phyloP scores from a whole-genome alignment of 208 protist species.

The Leishmania lainsoni region DNA sequence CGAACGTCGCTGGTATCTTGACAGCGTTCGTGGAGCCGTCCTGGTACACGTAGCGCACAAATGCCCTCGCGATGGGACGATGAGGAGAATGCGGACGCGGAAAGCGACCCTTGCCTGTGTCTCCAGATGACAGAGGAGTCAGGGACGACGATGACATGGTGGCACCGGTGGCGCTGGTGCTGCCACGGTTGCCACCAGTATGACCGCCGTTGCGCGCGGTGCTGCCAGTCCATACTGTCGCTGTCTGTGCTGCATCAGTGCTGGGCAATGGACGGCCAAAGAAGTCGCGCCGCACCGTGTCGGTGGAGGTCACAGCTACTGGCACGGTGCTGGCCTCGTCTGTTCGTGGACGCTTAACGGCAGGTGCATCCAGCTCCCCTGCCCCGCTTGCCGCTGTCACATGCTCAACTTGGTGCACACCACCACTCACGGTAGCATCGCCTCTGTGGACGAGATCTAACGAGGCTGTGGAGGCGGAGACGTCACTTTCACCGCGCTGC shows the following conservation, averaged over 20 bases:
- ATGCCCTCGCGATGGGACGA: neutral
- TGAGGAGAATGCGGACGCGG: slow-evolving; percentile 13
- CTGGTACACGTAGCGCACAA: slow-evolving; percentile 68
- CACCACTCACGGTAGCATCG: neutral
- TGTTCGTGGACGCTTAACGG: neutral
- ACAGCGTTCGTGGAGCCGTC: slow-evolving; percentile 87
- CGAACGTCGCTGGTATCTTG: slow-evolving; percentile 65
- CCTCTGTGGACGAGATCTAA: neutral
- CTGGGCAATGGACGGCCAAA: slow-evolving; percentile 61
- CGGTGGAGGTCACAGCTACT: neutral
- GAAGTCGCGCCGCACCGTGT: slow-evolving; percentile 54
- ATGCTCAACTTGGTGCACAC: neutral
- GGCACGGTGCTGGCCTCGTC: neutral
- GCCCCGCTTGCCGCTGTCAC: neutral
- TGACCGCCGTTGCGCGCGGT: neutral
- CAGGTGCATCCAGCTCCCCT: neutral
- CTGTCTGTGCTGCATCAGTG: neutral
- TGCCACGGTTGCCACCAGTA: neutral
- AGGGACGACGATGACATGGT: slow-evolving; percentile 1
- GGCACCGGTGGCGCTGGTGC: neutral
- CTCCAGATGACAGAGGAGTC: neutral
- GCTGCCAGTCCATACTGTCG: neutral
- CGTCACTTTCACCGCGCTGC: neutral
- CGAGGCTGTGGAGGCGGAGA: neutral
- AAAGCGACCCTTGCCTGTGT: neutral